A percentile compares a stretch with the other conserved stretches of the same genome.
These are phyloP conservation scores for Chrysochromulina parva DNA, from an alignment of 78 protist genomes.

Conservation along the genomic window DNA sequence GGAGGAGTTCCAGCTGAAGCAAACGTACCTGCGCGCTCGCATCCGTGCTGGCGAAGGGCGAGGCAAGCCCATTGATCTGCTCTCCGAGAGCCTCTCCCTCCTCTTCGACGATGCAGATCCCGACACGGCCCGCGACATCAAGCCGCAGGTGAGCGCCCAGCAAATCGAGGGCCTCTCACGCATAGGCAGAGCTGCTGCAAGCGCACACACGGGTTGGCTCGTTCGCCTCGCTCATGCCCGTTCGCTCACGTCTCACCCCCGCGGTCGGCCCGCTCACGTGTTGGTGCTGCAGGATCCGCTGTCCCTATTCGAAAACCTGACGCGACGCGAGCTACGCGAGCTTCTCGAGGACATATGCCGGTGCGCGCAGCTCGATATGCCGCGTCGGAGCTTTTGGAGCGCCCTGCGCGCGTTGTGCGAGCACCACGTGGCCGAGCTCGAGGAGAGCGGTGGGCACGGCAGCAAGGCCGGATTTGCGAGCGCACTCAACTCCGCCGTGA, in stretches of 20 bases:
- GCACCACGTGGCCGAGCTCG: too few species aligned
- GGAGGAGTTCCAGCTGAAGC: slow-evolving; percentile 79
- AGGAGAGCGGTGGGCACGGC: too few species aligned
- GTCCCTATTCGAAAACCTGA: slow-evolving; percentile 37
- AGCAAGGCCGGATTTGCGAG: too few species aligned
- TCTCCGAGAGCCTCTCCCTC: slow-evolving; percentile 41
- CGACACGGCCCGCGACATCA: background rate
- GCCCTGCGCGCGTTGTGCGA: slow-evolving; percentile 21
- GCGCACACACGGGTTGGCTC: background rate
- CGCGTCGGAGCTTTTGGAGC: slow-evolving; percentile 20
- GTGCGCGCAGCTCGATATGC: background rate
- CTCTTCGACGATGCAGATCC: background rate
- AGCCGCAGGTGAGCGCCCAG: background rate
- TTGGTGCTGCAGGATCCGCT: slow-evolving; percentile 69
- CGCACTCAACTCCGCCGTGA: too few species aligned
- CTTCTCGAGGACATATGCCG: background rate
- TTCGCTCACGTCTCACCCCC: too few species aligned
- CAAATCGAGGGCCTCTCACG: background rate
- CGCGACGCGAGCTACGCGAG: slow-evolving; percentile 40
- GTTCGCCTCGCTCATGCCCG: too few species aligned
- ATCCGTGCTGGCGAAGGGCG: slow-evolving; percentile 73
- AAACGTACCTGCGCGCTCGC: slow-evolving; percentile 62
- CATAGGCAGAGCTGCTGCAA: background rate
- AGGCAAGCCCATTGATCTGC: slow-evolving; percentile 77
- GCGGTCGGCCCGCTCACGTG: too few species aligned